A percentile compares a stretch with the other conserved stretches of the same genome.
Evolutionary conservation across 129 eudicot genomes (phyloP).

Genomic region (Glebionis coronaria): DNA sequence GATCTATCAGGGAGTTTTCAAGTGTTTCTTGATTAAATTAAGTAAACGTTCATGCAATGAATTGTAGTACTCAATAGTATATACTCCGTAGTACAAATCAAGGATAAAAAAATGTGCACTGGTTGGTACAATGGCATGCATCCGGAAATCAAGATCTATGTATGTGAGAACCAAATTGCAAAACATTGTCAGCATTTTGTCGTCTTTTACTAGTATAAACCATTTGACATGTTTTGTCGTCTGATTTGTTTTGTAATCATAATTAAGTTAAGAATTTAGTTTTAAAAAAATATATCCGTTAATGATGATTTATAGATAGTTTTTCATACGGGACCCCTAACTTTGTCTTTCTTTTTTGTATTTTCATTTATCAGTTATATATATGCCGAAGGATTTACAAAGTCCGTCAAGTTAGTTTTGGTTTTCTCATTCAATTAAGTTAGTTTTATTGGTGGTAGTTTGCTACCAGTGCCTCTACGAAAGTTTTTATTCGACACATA

Average conservation of each 20-base stretch:
- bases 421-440: too few relatives aligned
- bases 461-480: too few relatives aligned
- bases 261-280: background rate
- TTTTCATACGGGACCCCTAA: too few relatives aligned
- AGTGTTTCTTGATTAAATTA: conserved; percentile 6
- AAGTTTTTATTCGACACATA: too few relatives aligned
- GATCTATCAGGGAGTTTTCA: conserved; percentile 23
- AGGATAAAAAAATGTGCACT: background rate
- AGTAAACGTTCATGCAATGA: conserved; percentile 1
- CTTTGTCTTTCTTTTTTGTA: conserved; percentile 7
- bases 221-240: conserved; percentile 25
- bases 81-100: conserved; percentile 13
- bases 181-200: conserved; percentile 35
- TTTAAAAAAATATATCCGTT: background rate
- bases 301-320: background rate
- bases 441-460: too few relatives aligned
- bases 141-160: conserved; percentile 40
- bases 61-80: too few relatives aligned
- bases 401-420: background rate
- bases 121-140: conserved; percentile 25
- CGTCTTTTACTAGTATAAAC: conserved; percentile 20
- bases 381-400: background rate
- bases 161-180: conserved; percentile 27
- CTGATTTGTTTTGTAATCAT: conserved; percentile 15
- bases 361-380: background rate